These are phyloP conservation scores for Paracorniculantispora psalliotae DNA, from an alignment of 2,329 filamentous ascomycete species.

Conservation along the genomic window DNA sequence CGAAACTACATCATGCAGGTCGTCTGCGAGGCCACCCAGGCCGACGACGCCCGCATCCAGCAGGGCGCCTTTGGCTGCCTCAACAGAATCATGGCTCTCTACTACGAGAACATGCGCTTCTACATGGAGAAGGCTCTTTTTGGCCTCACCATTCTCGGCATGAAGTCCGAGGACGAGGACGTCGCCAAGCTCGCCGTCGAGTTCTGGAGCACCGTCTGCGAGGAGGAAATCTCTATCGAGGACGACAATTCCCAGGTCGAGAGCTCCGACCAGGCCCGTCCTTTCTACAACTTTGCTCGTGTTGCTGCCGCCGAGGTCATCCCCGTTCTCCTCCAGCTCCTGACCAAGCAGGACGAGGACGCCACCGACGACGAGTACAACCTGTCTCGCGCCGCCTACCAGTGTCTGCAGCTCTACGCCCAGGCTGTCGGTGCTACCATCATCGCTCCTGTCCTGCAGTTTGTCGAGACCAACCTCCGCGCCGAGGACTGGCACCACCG, in stretches of 20 bases:
- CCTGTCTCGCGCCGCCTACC: slow-evolving; percentile 88
- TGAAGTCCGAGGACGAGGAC: slow-evolving; percentile 97
- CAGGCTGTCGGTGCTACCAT: slow-evolving; percentile 84
- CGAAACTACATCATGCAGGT: slow-evolving; percentile 99
- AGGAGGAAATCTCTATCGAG: slow-evolving; percentile 96
- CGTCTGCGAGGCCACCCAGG: slow-evolving; percentile 97
- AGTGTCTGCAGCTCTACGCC: slow-evolving; percentile 91
- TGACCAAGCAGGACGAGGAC: slow-evolving; percentile 97
- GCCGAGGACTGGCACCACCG: slow-evolving; percentile 91
- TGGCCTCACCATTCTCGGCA: slow-evolving; percentile 92
- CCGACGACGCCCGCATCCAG: slow-evolving; percentile 84
- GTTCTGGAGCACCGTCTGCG: slow-evolving; percentile 99
- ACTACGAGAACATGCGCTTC: slow-evolving; percentile 99
- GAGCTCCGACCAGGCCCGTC: slow-evolving; percentile 76
- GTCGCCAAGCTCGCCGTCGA: slow-evolving; percentile 97
- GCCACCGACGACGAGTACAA: slow-evolving; percentile 97
- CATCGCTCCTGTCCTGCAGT: slow-evolving; percentile 79
- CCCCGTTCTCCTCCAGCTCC: slow-evolving; percentile 78
- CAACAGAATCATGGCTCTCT: slow-evolving; percentile 97
- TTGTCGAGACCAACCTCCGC: slow-evolving; percentile 87
- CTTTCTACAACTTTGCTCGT: slow-evolving; percentile 92
- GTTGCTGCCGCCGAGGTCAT: slow-evolving; percentile 93
- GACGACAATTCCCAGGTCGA: slow-evolving; percentile 82
- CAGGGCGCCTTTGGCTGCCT: slow-evolving; percentile 94
- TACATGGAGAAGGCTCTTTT: slow-evolving; percentile 99